phyloP scores from a whole-genome alignment of 768 basidiomycete genomes.

The Macrolepiota albuminosa region DNA sequence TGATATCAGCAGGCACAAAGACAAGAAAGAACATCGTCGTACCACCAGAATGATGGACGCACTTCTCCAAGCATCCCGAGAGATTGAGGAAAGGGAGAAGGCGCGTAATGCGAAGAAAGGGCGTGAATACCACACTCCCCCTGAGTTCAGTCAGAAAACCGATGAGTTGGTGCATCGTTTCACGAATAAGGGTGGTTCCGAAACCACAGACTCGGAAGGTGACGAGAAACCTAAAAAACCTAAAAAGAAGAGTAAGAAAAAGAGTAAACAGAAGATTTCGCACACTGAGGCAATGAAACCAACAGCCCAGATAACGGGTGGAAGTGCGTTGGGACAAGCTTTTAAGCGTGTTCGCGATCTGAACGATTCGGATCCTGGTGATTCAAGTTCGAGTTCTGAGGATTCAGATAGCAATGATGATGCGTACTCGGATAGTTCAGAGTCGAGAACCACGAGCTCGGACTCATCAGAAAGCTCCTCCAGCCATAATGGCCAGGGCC shows the following conservation, averaged over 20 bases:
- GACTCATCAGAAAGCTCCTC: neutral
- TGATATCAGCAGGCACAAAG: too few relatives aligned
- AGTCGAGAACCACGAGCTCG: rapidly evolving
- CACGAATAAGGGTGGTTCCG: rapidly evolving
- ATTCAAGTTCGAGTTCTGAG: neutral
- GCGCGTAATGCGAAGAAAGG: neutral
- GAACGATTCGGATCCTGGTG: neutral
- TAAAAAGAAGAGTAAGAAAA: neutral
- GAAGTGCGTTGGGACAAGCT: neutral
- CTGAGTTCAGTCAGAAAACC: neutral
- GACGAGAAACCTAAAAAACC: neutral
- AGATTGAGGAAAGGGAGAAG: neutral
- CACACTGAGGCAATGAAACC: neutral
- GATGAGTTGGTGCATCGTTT: neutral
- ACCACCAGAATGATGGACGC: neutral
- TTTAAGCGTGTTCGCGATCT: neutral
- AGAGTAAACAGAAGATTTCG: neutral
- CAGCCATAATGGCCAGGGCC: rapidly evolving
- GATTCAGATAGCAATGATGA: neutral
- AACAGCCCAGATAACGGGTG: neutral
- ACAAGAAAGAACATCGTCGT: neutral
- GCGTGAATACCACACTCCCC: rapidly evolving
- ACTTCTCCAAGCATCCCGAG: neutral
- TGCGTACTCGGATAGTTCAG: neutral
- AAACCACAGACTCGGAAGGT: neutral